These are phyloP conservation scores for Globisporangium orthogonon DNA, from an alignment of 352 stramenopile genomes.

Conservation along the genomic window DNA sequence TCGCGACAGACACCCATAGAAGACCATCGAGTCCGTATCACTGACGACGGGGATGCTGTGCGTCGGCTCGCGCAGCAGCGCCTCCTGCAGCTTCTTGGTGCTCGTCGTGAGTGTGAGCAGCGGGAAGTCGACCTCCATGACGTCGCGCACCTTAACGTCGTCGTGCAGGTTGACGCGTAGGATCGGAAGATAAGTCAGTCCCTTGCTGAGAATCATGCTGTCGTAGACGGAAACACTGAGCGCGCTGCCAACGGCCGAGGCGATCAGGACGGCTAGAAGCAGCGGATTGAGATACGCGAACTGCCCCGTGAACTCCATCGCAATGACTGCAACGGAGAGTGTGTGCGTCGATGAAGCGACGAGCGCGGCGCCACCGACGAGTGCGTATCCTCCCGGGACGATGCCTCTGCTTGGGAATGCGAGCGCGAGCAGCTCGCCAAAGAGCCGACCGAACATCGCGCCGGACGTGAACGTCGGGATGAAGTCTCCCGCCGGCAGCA, in stretches of 20 bases:
- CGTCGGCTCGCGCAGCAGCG: conserved; percentile 17
- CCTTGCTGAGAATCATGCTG: conserved; percentile 47
- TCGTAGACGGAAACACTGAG: conserved; percentile 62
- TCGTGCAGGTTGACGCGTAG: conserved; percentile 40
- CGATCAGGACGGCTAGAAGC: conserved; percentile 43
- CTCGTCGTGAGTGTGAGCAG: conserved; percentile 35
- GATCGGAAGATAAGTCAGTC: conserved; percentile 45
- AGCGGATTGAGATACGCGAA: conserved; percentile 63
- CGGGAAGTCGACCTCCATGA: conserved; percentile 41
- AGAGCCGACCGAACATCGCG: conserved; percentile 44
- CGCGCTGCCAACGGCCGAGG: conserved; percentile 38
- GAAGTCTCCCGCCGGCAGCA: conserved; percentile 52
- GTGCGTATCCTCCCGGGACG: conserved; percentile 53
- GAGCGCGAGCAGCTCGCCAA: conserved; percentile 32
- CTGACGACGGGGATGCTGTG: conserved; percentile 38
- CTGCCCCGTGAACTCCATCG: conserved; percentile 62
- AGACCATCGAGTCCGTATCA: conserved; percentile 26
- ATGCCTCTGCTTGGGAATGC: conserved; percentile 31
- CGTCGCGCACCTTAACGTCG: conserved; percentile 37
- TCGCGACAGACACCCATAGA: conserved; percentile 37
- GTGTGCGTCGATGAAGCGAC: conserved; percentile 58
- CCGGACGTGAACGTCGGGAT: conserved; percentile 62
- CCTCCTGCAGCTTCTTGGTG: conserved; percentile 16
- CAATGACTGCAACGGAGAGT: conserved; percentile 61
- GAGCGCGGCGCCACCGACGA: conserved; percentile 57